Percentiles rank a stretch among this genome's conserved stretches.
phyloP scores from a whole-genome alignment of 2,329 filamentous ascomycete species.

The Cladosporium sp. region DNA sequence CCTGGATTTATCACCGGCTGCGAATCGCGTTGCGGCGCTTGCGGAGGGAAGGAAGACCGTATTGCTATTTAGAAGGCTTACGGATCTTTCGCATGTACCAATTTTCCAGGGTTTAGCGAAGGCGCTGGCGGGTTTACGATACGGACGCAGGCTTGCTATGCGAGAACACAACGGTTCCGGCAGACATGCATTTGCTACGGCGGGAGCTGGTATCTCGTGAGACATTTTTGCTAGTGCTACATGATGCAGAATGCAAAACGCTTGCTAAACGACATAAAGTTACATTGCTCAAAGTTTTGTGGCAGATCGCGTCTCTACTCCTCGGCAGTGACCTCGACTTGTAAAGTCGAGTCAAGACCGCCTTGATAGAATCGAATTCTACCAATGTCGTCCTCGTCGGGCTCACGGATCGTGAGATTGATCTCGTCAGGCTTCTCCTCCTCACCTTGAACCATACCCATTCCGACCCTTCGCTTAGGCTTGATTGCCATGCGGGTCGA shows the following conservation, averaged over 20 bases:
- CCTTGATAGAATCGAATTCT: slow-evolving; percentile 35
- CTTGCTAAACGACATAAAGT: slow-evolving; percentile 9
- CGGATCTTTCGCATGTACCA: not conserved
- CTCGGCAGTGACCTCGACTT: not conserved
- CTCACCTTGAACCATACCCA: slow-evolving; percentile 27
- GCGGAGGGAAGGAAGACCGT: slow-evolving; percentile 1
- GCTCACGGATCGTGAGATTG: slow-evolving; percentile 49
- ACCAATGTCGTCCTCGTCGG: slow-evolving; percentile 46
- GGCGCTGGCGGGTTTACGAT: not conserved
- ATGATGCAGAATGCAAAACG: slow-evolving; percentile 10
- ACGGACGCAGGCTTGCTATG: not conserved
- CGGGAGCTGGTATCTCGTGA: not conserved
- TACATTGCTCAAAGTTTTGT: not conserved
- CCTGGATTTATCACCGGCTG: slow-evolving; percentile 3
- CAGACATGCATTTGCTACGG: not conserved
- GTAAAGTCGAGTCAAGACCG: slow-evolving; percentile 12
- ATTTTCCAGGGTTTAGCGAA: slow-evolving; percentile 5
- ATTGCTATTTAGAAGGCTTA: not conserved
- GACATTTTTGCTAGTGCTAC: slow-evolving; percentile 1
- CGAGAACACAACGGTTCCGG: not conserved
- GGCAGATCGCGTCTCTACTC: not conserved
- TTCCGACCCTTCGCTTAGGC: slow-evolving; percentile 36
- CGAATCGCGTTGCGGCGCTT: not conserved
- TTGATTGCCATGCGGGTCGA: slow-evolving; percentile 52
- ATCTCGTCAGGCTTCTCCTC: slow-evolving; percentile 50